Base-by-base conservation (phyloP, 169 alveolate genomes). In the Cryptosporidium muris region DNA sequence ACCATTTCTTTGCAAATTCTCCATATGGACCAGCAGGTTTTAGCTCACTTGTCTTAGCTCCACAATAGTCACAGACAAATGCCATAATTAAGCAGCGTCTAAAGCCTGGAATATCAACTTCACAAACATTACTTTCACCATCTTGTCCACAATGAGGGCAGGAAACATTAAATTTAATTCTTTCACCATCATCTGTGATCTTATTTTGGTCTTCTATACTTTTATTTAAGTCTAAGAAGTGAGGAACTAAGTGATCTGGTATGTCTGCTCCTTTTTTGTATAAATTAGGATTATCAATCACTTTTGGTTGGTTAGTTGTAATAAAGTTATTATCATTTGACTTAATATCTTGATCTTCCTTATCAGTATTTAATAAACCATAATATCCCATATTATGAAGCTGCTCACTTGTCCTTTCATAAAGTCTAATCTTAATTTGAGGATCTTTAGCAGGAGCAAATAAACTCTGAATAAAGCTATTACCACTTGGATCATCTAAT, bases 401-500 rank as follows among this genome's bases (percentile, higher is more conserved):
- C 90, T 94, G 95, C 82, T 94, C 93, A 43, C 89, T 89, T 2
- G 95, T 92, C 63, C 98, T 89, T 3, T 58, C 88, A 88, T 91
- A 96, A 38, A 65, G 25, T 48, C 37, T 81, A 48, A 89, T 81
- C 16, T 58, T 52, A 9, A 82, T 81, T 52, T 89, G 89, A 65
- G 90, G 88, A 80, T 92, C 64, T 93, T 88, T 90, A 82, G 43
- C 60, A 11, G 85, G 85, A 2, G 85, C 85, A 58, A 56, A 43
- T 40, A 96, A 95, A 80, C 94, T 92, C 90, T 97, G 97, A 42
- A 96, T 90, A 89, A 93, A 96, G 66, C 97, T 91, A 85, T 96
- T 96, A 51, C 99, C 99, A 82, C 97, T 92, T n/a, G 99, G 99
- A 81, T 97, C 99, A 81, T 97, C 97, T 45, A 97, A 60, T 34